Conservation (phyloP, 2,329 filamentous ascomycete species). For the Thelonectria rubi region DNA sequence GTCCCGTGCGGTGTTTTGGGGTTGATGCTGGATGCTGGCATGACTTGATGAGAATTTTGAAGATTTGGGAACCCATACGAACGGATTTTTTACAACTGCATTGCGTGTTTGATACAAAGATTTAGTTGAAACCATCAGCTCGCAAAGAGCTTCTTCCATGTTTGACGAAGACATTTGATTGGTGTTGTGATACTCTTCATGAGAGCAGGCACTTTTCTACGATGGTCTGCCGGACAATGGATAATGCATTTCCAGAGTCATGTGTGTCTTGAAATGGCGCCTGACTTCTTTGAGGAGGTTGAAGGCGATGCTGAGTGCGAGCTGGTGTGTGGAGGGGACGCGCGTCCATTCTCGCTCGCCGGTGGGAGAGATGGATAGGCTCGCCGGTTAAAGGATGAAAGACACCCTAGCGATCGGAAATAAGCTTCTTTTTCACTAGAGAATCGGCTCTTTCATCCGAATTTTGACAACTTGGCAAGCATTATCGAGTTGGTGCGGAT, state of each 20-base stretch:
- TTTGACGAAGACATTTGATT: not conserved
- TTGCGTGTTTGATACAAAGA: conserved; percentile 33
- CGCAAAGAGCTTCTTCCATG: conserved; percentile 22
- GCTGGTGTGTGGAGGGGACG: conserved; percentile 12
- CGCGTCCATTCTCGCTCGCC: conserved; percentile 10
- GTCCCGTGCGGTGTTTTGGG: conserved; percentile 41
- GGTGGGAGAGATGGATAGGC: not conserved
- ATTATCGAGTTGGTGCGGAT: not conserved
- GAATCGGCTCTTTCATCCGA: not conserved
- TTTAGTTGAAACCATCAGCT: conserved; percentile 23
- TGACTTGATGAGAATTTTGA: conserved; percentile 31
- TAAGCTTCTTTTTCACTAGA: conserved; percentile 21
- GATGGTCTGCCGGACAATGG: too few species aligned
- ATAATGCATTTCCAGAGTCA: too few species aligned
- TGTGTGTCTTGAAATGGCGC: not conserved
- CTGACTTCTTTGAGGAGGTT: not conserved
- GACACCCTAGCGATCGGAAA: not conserved
- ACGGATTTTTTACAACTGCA: conserved; percentile 35
- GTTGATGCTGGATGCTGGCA: conserved; percentile 37
- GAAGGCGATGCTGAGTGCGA: not conserved
- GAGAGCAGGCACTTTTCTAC: too few species aligned
- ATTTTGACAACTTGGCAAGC: conserved; percentile 4
- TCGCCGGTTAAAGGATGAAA: not conserved
- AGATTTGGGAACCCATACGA: conserved; percentile 32
- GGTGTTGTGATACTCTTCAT: not conserved